Evolutionary conservation across 306 rosid species (phyloP), one percentile per base, ranked within the genome.

Genomic region (Cercis canadensis): DNA sequence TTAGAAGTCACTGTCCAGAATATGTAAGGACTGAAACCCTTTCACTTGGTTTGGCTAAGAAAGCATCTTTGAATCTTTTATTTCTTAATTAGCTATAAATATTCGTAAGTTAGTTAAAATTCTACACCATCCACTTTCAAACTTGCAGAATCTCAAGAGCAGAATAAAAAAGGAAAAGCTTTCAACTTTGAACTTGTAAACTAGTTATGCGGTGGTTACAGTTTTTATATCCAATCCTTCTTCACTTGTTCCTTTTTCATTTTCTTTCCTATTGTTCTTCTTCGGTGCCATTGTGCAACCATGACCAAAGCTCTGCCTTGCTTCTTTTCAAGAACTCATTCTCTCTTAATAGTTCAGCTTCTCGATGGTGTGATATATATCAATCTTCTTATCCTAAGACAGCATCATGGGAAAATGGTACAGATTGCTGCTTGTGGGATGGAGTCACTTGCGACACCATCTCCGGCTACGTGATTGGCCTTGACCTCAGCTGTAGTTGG

Each of bases 341-440:
- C 34, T 11, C 17, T 40, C 52, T 62, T 12, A 7, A 19, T 13
- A 31, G 16, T 2, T 18, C 37, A 6, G 37, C 51, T 18, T 40
- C 52, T 17, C 0, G 0, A 0, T 0, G 0, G 0, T 39, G 65
- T 11, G 43, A 37, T 37, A 3, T 2, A 5, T 4, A 43, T 43
- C 1, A 21, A 5, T 5, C 46, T 15, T 51, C 15, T 12, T 10
- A 55, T 55, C 44, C 69, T 0, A 75, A 65, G 67, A 78, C 31
- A 24, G 9, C 29, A 4, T 78, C 72, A 7, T 78, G 82, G 82
- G 15, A n/a, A 3, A 58, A 18, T 0, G 44, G 5, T 7, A 71
- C 17, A 0, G 45, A 71, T 65, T 71, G 82, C 10, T 78, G 73
- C 31, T 4, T 17, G 34, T 70, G 75, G 83, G 72, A 61, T 8